Evolutionary conservation across 257 asterid genomes (phyloP).

Genomic region (Anisodus tanguticus): DNA sequence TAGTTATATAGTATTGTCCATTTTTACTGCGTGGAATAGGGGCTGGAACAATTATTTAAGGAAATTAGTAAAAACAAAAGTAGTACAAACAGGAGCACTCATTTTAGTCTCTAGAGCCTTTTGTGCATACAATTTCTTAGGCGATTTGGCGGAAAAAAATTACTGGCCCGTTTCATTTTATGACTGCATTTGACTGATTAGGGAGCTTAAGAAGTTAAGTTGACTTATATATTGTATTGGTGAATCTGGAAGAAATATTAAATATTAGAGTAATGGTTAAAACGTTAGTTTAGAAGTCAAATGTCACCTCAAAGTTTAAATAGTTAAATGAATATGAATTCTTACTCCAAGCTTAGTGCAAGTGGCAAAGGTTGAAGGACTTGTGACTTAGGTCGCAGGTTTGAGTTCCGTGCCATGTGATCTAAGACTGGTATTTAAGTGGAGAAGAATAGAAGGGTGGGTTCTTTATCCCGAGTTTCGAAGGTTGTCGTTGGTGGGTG

Average conservation of each 20-base stretch:
- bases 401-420: not conserved
- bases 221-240: not conserved
- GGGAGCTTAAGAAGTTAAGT: constrained; percentile 12
- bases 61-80: not conserved
- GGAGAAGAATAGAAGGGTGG: not conserved
- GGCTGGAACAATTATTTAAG: not conserved
- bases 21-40: not conserved
- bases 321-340: not conserved
- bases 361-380: not conserved
- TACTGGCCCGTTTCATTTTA: not conserved
- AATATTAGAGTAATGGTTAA: not conserved
- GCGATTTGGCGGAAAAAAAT: not conserved
- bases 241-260: not conserved
- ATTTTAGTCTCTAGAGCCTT: not conserved
- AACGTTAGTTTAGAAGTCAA: constrained; percentile 3
- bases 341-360: not conserved
- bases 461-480: not conserved
- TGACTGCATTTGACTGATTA: not conserved
- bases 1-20: not conserved
- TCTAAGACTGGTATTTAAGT: not conserved
- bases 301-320: not conserved
- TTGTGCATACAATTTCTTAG: not conserved
- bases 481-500: not conserved
- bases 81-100: not conserved
- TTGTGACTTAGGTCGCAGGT: not conserved